These are phyloP conservation scores for Pseudozyma tsukubaensis DNA, from an alignment of 1,284 basidiomycete species.

Conservation along the genomic window DNA sequence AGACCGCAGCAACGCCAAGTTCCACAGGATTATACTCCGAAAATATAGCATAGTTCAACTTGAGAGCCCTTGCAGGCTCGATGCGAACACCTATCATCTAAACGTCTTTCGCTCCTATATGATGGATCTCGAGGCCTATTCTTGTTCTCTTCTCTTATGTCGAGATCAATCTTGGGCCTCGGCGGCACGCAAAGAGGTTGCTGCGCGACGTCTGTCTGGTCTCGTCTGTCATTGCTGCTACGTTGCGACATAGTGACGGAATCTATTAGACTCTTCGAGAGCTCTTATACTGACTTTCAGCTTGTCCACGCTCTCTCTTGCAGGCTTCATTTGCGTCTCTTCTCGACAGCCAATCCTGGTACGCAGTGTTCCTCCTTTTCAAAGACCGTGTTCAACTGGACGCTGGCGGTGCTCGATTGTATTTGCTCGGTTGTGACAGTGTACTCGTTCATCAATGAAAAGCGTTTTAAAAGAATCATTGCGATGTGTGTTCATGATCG, in stretches of 20 bases:
- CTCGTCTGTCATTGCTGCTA: slow-evolving; percentile 8
- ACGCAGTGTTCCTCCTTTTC: no score
- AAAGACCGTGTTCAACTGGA: no score
- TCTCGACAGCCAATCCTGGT: no score
- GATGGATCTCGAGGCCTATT: slow-evolving; percentile 42
- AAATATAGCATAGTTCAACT: slow-evolving; percentile 63
- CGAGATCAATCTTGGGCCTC: not conserved
- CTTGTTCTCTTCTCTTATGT: not conserved
- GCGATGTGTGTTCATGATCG: no score
- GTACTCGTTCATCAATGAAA: no score
- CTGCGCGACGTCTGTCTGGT: not conserved
- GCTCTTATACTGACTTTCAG: slow-evolving; percentile 1
- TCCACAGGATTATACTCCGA: slow-evolving; percentile 56
- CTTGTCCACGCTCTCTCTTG: slow-evolving; percentile 1
- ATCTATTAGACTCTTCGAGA: not conserved
- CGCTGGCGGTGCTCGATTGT: no score
- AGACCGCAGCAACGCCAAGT: not conserved
- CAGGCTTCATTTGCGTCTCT: no score
- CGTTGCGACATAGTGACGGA: not conserved
- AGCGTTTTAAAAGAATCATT: no score
- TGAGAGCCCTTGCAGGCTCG: slow-evolving; percentile 47
- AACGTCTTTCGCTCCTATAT: slow-evolving; percentile 67
- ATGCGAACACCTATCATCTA: slow-evolving; percentile 62
- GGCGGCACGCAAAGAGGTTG: not conserved
- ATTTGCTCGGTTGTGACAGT: no score